Evolutionary conservation across 1,284 basidiomycete species (phyloP), one percentile per base, ranked within the genome.

Genomic region (Gymnopus androsaceus): DNA sequence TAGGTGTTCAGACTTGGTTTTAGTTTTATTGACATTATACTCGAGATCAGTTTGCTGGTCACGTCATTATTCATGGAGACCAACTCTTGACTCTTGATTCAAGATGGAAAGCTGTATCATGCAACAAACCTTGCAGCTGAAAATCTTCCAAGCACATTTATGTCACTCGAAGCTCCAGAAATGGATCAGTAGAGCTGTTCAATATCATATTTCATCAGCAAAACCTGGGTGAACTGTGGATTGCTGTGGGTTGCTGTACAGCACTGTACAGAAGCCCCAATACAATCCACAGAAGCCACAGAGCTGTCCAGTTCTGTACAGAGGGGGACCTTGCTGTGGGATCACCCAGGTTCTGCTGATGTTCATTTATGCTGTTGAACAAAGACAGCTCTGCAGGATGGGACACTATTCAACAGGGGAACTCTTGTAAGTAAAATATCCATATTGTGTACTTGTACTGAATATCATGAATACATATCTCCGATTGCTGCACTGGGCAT

Each of bases 331-430:
- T n/a, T n/a, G n/a, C n/a, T n/a, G n/a, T n/a, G n/a, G n/a, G n/a
- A n/a, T 80, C 92, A 11, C 80, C 86, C 4, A 84, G 84, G 45
- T n/a, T n/a, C n/a, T 92, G 92, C 66, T 87, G 90, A 40, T 77
- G 94, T 17, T 82, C 90, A 4, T 94, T 94, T 71, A 88, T 86
- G 17, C 75, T 98, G 3, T 73, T 98, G 50, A 95, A 97, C 66
- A 92, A 97, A 73, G 90, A 97, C 66, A 82, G 88, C 6, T 75
- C 86, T 1, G 78, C 79, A n/a, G 88, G 90, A 3, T 74, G 73
- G 28, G 79, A 79, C 25, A 79, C 87, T 48, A 77, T 94, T 14
- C 73, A 83, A 41, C 62, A 69, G 25, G 85, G 85, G 6, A 75
- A 95, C 6, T 62, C 73, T 31, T 76, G 94, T 94, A 60, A 63